Evolutionary conservation across 768 basidiomycete genomes (phyloP), one percentile per base, ranked within the genome.

Genomic region (Pulveroboletus frians): DNA sequence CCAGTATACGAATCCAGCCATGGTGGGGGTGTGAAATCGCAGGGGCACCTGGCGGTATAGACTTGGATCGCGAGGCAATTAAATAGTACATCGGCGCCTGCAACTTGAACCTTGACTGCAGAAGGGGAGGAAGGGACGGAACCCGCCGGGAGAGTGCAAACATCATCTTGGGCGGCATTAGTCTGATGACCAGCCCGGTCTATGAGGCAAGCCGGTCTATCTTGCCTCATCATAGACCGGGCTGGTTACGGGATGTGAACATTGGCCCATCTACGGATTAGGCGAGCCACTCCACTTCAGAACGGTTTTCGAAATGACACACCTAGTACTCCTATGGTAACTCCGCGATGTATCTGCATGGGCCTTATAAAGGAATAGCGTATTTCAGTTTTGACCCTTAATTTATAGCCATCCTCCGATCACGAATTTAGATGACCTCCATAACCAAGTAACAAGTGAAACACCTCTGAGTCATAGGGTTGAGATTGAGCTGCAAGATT

Each of bases 1-100:
- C 56, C 39, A 49, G 51, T 29, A 47, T 29, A 35, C 41, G 34
- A 56, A 40, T 44, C 35, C 37, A 30, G 48, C 55, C 65, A 63
- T 67, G 43, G 26, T 23, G 39, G 1, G 41, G 51, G 64, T 54
- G 60, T 60, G 49, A 54, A 37, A n/a, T 58, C 55, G 54, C 57
- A 30, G 50, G 30, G 37, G 18, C 23, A 34, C 9, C 46, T 42
- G 44, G 51, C 7, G 29, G 21, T 40, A 27, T 7, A 11, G 27
- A n/a, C 39, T 17, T 23, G 37, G 45, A 48, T 32, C 2, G 9
- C 39, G 41, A 17, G 23, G 38, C 2, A 40, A 52, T 58, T 65
- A 58, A 54, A 65, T 65, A 67, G 34, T 48, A 23, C 10, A 15
- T 32, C 27, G 18, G 9, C 9, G 15, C 26, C 27, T 29, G 38